These are phyloP conservation scores for Lactarius hengduanensis DNA, from an alignment of 768 basidiomycete genomes.

Conservation along the genomic window DNA sequence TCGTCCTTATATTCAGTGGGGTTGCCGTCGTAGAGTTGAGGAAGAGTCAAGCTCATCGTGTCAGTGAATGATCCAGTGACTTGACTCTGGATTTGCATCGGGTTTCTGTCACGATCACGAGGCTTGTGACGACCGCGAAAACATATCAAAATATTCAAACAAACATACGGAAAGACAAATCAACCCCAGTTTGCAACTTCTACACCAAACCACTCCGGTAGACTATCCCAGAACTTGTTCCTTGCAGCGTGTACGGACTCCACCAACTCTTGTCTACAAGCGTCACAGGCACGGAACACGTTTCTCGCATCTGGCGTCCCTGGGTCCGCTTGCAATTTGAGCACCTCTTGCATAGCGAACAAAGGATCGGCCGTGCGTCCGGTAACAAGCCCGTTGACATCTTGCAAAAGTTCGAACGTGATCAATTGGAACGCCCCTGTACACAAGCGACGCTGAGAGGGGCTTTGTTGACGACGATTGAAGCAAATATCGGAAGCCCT, in stretches of 20 bases:
- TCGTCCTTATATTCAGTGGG: slow-evolving; percentile 14
- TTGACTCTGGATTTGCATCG: not conserved
- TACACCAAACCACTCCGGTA: slow-evolving; percentile 29
- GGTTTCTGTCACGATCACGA: not conserved
- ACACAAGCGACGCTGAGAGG: slow-evolving; percentile 19
- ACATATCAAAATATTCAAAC: not conserved
- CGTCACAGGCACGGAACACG: slow-evolving; percentile 24
- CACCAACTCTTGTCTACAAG: slow-evolving; percentile 23
- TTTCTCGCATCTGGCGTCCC: slow-evolving; percentile 18
- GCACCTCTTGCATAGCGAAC: slow-evolving; percentile 28
- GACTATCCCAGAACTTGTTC: slow-evolving; percentile 25
- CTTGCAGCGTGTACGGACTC: slow-evolving; percentile 25
- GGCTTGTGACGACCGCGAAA: not conserved
- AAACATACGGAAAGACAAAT: not conserved
- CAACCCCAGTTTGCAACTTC: slow-evolving; percentile 25
- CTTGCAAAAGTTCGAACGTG: slow-evolving; percentile 26
- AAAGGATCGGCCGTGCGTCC: slow-evolving; percentile 28
- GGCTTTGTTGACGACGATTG: slow-evolving; percentile 19
- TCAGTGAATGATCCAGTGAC: not conserved
- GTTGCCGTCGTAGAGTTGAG: not conserved
- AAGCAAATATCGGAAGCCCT: slow-evolving; percentile 40
- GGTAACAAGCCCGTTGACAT: slow-evolving; percentile 26
- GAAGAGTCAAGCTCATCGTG: slow-evolving; percentile 15
- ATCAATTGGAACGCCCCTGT: slow-evolving; percentile 27
- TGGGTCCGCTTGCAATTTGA: slow-evolving; percentile 21